phyloP scores from a whole-genome alignment of 768 basidiomycete genomes.

The Melanogaster broomeanus region DNA sequence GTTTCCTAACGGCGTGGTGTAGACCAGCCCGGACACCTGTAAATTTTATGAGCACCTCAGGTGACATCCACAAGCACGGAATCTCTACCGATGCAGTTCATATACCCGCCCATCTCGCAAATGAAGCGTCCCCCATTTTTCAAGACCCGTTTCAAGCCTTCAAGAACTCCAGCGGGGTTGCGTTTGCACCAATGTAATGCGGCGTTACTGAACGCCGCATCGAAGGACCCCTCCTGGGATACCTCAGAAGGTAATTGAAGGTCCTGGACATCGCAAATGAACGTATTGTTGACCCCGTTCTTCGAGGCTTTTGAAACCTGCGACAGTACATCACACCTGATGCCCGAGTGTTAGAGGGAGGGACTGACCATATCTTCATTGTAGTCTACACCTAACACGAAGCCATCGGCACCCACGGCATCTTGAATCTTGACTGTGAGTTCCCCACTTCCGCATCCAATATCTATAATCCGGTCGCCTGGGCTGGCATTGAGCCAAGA shows the following conservation, averaged over 20 bases:
- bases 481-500: constrained; percentile 59
- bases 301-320: constrained; percentile 56
- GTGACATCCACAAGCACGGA: neutral
- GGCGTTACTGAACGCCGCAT: constrained; percentile 81
- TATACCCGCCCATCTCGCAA: constrained; percentile 77
- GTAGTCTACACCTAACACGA: constrained; percentile 68
- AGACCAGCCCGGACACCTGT: constrained; percentile 64
- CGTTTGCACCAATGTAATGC: constrained; percentile 85
- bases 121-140: constrained; percentile 73
- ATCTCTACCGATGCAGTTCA: constrained; percentile 63
- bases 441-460: constrained; percentile 86
- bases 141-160: constrained; percentile 57
- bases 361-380: constrained; percentile 70
- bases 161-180: constrained; percentile 65
- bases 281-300: constrained; percentile 47
- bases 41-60: neutral
- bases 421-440: constrained; percentile 60
- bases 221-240: constrained; percentile 46
- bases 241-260: constrained; percentile 37
- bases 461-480: constrained; percentile 72
- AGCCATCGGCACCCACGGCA: constrained; percentile 51
- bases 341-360: neutral
- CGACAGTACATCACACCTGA: neutral
- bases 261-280: constrained; percentile 56
- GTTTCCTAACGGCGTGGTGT: constrained; percentile 49